Evolutionary conservation across 176 grass and related monocot species (phyloP), one percentile per base, ranked within the genome.

Genomic region (Luzula sylvatica): DNA sequence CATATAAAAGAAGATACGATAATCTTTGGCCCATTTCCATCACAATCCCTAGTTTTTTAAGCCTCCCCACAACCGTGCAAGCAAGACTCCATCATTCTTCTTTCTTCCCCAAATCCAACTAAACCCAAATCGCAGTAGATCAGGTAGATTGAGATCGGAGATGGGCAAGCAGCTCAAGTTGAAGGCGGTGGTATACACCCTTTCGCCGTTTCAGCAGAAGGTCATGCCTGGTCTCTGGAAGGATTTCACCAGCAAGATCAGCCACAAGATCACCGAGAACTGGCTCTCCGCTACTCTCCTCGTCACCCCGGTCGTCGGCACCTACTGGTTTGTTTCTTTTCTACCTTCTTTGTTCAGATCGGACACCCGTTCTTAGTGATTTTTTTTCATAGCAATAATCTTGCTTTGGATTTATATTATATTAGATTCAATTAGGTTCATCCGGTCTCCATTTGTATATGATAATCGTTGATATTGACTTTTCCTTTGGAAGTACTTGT

Each of bases 121-220:
- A 14, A 48, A 63, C 26, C 8, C 30, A 35, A 20, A 61, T 11
- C 58, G 17, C n/a, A n/a, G n/a, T n/a, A n/a, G n/a, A n/a, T 65
- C 45, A 23, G 23, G 20, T 52, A 46, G 22, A 46, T 57, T 41
- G 54, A 57, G 24, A 54, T n/a, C 23, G 22, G 57, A 57, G 50
- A 98, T 98, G 92, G 92, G 86, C 27, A 98, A 90, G 92, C 70
- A 53, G 26, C 92, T 98, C 74, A 42, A 81, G 53, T 76, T 98
- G 86, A 98, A 90, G 92, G 92, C 86, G 60, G 92, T 90, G 75
- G 78, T 98, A 53, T 98, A 98, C 56, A 50, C 81, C 11, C 78
- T 98, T 54, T 98, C 92, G 30, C 92, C 92, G 59, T 98, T 98
- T 81, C 92, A 98, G 68, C 92, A 98, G 92, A 86, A 98, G 72